Percentiles rank a stretch among this genome's conserved stretches.
These are phyloP conservation scores for Daldinia grandis DNA, from an alignment of 495 filamentous ascomycete genomes.

Conservation along the genomic window DNA sequence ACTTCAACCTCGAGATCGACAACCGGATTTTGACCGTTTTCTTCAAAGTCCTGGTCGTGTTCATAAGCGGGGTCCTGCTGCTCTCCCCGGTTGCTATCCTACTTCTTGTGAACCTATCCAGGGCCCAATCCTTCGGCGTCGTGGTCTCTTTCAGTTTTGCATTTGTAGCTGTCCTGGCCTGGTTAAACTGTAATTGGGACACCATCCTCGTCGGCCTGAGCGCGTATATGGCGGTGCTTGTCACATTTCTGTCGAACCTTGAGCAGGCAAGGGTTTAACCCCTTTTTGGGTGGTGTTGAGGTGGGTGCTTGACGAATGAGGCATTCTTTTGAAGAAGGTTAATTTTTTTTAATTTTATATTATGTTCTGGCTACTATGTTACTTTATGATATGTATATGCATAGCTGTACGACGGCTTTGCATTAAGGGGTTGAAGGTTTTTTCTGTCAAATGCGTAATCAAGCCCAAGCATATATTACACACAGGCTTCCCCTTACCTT, in stretches of 20 bases:
- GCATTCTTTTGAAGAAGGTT: neutral
- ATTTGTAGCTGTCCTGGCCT: constrained; percentile 10
- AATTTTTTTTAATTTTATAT: too few relatives aligned
- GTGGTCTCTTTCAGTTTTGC: constrained; percentile 12
- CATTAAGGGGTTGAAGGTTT: neutral
- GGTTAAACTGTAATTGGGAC: constrained; percentile 8
- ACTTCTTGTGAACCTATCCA: constrained; percentile 8
- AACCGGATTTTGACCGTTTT: neutral
- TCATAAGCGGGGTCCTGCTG: constrained; percentile 6
- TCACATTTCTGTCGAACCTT: constrained; percentile 20
- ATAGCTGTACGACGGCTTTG: neutral
- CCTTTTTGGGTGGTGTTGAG: neutral
- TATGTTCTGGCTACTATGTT: too few relatives aligned
- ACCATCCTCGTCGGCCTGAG: constrained; percentile 18
- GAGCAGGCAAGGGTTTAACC: constrained; percentile 6
- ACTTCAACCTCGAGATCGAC: constrained; percentile 11
- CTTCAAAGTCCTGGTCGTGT: constrained; percentile 8
- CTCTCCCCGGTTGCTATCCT: constrained; percentile 26
- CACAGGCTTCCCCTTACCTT: neutral
- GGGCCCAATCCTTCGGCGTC: constrained; percentile 7
- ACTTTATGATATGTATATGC: too few relatives aligned
- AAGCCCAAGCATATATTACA: neutral
- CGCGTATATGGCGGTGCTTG: constrained; percentile 25
- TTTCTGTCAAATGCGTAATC: neutral
- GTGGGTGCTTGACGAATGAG: neutral